These are phyloP conservation scores for Mycena citricolor DNA, from an alignment of 1,284 basidiomycete genomes.

Conservation along the genomic window DNA sequence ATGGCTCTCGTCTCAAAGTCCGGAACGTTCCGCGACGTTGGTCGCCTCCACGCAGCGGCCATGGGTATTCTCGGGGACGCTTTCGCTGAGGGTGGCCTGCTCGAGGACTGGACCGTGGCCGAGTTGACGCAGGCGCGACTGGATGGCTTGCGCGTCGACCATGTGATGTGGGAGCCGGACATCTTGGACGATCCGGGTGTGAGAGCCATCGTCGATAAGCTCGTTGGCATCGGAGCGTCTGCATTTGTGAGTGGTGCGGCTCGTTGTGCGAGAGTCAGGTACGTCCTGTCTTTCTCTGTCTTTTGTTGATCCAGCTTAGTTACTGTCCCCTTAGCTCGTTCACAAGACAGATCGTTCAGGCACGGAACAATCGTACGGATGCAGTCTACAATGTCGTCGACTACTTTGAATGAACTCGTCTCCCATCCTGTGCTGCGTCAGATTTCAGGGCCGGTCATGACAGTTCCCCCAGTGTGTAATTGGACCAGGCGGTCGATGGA, in stretches of 20 bases:
- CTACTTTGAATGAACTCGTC: too few species aligned
- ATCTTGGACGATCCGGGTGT: conserved; percentile 45
- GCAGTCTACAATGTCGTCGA: neutral
- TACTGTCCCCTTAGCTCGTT: neutral
- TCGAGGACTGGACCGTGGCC: conserved; percentile 40
- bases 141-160: conserved; percentile 10
- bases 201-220: conserved; percentile 48
- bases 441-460: too few species aligned
- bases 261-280: conserved; percentile 41
- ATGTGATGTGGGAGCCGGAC: conserved; percentile 29
- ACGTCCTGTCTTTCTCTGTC: conserved; percentile 9
- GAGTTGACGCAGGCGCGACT: conserved; percentile 35
- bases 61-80: conserved; percentile 41
- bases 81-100: conserved; percentile 39
- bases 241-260: conserved; percentile 45
- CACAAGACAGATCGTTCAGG: neutral
- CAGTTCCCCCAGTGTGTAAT: too few species aligned
- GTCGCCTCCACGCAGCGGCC: conserved; percentile 38
- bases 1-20: conserved; percentile 32
- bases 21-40: conserved; percentile 40
- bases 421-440: too few species aligned
- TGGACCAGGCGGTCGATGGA: too few species aligned
- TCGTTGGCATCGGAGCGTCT: conserved; percentile 42
- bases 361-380: neutral
- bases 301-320: neutral